A percentile compares a stretch with the other conserved stretches of the same genome.
These are phyloP conservation scores for Psilocybe azurescens DNA, from an alignment of 768 basidiomycete genomes.

Conservation along the genomic window DNA sequence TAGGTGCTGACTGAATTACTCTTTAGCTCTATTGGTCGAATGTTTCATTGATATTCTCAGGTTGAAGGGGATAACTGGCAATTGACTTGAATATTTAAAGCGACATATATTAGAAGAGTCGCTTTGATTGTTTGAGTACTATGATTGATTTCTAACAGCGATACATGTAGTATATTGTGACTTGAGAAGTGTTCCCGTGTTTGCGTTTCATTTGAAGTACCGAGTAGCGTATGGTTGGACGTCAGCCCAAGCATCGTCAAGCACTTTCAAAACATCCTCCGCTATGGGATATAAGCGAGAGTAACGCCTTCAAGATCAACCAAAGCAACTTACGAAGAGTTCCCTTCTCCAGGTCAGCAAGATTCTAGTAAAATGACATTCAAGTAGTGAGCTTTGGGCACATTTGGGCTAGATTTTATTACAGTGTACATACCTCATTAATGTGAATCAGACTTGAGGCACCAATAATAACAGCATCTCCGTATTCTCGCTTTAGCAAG, in stretches of 20 bases:
- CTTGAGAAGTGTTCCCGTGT: too few species aligned
- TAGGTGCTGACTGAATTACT: too few species aligned
- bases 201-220: constrained; percentile 34
- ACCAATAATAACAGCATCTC: constrained; percentile 65
- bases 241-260: constrained; percentile 57
- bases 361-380: constrained; percentile 38
- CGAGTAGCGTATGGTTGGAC: constrained; percentile 45
- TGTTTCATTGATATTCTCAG: too few species aligned
- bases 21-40: too few species aligned
- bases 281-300: constrained; percentile 29
- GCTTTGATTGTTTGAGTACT: too few species aligned
- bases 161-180: too few species aligned
- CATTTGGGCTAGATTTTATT: too few species aligned
- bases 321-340: constrained; percentile 48
- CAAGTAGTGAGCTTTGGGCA: not conserved
- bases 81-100: too few species aligned
- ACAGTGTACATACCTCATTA: constrained; percentile 41
- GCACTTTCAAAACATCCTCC: constrained; percentile 52
- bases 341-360: constrained; percentile 59
- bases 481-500: constrained; percentile 47
- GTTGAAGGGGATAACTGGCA: too few species aligned
- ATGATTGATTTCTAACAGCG: too few species aligned
- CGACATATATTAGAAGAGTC: too few species aligned
- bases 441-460: constrained; percentile 63
- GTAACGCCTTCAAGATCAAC: not conserved